Conservation (phyloP, 495 filamentous ascomycete genomes). For the Terfezia claveryi region DNA sequence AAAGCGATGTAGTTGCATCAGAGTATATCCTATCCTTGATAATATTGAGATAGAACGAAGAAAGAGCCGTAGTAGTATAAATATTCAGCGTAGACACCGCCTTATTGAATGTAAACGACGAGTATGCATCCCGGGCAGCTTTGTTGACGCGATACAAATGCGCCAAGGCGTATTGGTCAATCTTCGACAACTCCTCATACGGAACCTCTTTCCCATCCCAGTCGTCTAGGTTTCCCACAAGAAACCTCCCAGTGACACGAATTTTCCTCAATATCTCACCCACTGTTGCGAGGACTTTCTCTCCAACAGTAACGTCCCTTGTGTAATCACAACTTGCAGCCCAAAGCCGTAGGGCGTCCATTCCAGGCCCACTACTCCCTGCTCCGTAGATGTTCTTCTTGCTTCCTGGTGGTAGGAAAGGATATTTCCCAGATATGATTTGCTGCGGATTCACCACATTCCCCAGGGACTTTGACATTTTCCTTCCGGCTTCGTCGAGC, state of each 20-base stretch:
- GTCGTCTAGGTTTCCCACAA: conserved; percentile 55
- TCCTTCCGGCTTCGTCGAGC: conserved; percentile 65
- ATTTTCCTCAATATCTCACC: conserved; percentile 62
- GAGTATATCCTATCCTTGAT: conserved; percentile 83
- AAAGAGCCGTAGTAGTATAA: conserved; percentile 64
- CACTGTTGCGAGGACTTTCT: conserved; percentile 47
- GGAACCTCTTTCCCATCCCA: conserved; percentile 24
- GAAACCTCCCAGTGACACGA: conserved; percentile 65
- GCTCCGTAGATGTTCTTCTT: neutral
- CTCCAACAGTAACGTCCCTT: conserved; percentile 56
- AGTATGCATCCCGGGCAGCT: conserved; percentile 37
- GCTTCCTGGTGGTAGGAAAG: neutral
- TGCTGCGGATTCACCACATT: conserved; percentile 62
- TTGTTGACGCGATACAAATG: conserved; percentile 43
- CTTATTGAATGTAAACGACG: conserved; percentile 63
- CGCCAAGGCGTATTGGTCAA: conserved; percentile 54
- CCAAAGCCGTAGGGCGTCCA: conserved; percentile 83
- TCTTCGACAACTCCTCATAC: conserved; percentile 24
- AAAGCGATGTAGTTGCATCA: conserved; percentile 33
- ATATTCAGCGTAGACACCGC: conserved; percentile 46
- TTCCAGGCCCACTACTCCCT: conserved; percentile 26
- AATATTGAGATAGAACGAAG: conserved; percentile 79
- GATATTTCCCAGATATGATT: conserved; percentile 48
- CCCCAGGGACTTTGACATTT: conserved; percentile 98
- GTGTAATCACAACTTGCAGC: conserved; percentile 81